These are phyloP conservation scores for Chaetomium olivaceum DNA, from an alignment of 2,329 filamentous ascomycete species.

Conservation along the genomic window DNA sequence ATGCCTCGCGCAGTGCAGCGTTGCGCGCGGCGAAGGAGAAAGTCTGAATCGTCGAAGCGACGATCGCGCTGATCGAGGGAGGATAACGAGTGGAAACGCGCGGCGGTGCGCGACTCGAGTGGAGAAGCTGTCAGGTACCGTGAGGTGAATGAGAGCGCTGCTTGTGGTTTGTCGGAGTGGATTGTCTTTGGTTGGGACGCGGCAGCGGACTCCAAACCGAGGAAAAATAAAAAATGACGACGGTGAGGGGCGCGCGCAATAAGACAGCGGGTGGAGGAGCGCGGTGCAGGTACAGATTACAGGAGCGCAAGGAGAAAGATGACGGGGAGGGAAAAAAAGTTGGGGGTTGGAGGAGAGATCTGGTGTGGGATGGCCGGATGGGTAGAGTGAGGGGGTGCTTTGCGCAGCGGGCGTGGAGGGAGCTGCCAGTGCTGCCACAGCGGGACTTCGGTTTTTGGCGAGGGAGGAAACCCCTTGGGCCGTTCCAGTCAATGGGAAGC, in stretches of 20 bases:
- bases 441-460: constrained; percentile 24
- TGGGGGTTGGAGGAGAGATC: constrained; percentile 35
- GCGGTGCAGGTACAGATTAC: constrained; percentile 31
- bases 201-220: constrained; percentile 19
- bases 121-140: constrained; percentile 29
- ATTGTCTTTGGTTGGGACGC: constrained; percentile 18
- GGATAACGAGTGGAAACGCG: constrained; percentile 31
- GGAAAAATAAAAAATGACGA: constrained; percentile 28
- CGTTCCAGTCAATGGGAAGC: constrained; percentile 23
- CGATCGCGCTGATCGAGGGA: constrained; percentile 39
- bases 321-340: constrained; percentile 32
- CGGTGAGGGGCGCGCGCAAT: constrained; percentile 29
- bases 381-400: constrained; percentile 23
- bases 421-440: constrained; percentile 23
- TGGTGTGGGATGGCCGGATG: constrained; percentile 26
- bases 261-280: constrained; percentile 32
- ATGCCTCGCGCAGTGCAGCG: constrained; percentile 39
- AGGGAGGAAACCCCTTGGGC: constrained; percentile 12
- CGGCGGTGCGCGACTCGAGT: constrained; percentile 22
- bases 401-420: constrained; percentile 25
- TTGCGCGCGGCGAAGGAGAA: constrained; percentile 29
- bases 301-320: constrained; percentile 27
- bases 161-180: constrained; percentile 7
- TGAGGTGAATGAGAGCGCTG: constrained; percentile 11
- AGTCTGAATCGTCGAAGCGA: constrained; percentile 26